Evolutionary conservation across 2,329 filamentous ascomycete genomes (phyloP).

Genomic region (Aureobasidium sp.): DNA sequence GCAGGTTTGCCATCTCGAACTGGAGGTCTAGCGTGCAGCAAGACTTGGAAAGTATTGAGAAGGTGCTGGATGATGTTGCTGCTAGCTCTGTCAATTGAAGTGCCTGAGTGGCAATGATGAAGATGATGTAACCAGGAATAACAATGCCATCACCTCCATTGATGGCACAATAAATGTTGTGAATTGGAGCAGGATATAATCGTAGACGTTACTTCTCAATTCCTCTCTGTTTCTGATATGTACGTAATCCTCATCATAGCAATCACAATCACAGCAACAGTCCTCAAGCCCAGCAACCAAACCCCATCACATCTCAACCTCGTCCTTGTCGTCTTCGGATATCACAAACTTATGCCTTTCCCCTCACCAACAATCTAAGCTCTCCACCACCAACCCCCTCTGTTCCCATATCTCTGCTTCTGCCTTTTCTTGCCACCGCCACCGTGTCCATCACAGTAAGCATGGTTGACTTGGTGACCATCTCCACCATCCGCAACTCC

Average conservation of each 20-base stretch:
- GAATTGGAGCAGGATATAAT: no score
- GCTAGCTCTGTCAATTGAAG: not conserved
- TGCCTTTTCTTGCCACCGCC: not conserved
- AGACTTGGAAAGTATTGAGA: slow-evolving; percentile 59
- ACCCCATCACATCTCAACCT: not conserved
- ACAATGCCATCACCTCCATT: not conserved
- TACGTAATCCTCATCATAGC: not conserved
- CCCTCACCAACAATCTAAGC: not conserved
- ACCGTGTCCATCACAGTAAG: not conserved
- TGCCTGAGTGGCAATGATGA: no score
- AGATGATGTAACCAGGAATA: not conserved
- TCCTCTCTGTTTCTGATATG: not conserved
- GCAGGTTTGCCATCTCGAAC: slow-evolving; percentile 74
- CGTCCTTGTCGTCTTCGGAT: no score
- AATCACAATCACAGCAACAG: not conserved
- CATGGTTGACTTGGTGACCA: not conserved
- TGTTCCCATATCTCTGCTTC: not conserved
- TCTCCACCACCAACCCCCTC: slow-evolving; percentile 12
- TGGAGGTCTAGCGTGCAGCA: slow-evolving; percentile 67
- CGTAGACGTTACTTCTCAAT: not conserved
- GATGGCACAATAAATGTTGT: no score
- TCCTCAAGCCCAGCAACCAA: not conserved
- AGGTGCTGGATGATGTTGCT: slow-evolving; percentile 46
- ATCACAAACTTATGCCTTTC: not conserved
- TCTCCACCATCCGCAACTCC: not conserved